Evolutionary conservation across 768 basidiomycete genomes (phyloP).

Genomic region (Tulasnella sp.): DNA sequence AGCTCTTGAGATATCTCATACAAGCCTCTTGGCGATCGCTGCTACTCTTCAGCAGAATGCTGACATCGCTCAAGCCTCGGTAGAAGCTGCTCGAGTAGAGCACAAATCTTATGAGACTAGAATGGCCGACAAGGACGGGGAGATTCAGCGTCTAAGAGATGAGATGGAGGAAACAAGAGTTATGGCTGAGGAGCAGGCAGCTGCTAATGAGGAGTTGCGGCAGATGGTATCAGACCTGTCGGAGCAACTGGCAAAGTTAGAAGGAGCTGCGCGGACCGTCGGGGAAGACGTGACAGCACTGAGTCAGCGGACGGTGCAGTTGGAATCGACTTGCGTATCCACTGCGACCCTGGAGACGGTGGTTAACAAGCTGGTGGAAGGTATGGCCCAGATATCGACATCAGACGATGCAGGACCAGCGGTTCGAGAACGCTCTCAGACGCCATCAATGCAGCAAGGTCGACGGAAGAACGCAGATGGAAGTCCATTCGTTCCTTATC

Average conservation of each 20-base stretch:
- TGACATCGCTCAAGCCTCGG: not conserved
- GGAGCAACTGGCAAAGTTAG: not conserved
- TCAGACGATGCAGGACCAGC: too few species aligned
- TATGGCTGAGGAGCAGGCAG: not conserved
- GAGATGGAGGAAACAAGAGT: not conserved
- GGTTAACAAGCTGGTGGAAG: too few species aligned
- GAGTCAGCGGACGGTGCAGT: not conserved
- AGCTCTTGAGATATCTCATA: too few species aligned
- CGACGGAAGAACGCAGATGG: not conserved
- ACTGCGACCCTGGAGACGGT: too few species aligned
- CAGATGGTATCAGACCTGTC: not conserved
- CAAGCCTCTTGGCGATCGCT: not conserved
- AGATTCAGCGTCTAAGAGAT: conserved; percentile 1
- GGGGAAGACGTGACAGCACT: not conserved
- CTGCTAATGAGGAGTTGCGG: conserved; percentile 4
- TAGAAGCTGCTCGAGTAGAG: not conserved
- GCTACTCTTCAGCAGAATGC: not conserved
- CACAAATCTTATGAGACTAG: not conserved
- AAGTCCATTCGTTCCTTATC: conserved; percentile 1
- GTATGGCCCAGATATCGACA: too few species aligned
- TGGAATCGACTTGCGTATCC: not conserved
- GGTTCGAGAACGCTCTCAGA: too few species aligned
- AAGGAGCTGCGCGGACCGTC: not conserved
- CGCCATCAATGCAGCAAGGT: too few species aligned
- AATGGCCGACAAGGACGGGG: not conserved